Conservation (phyloP, 2,329 filamentous ascomycete species). For the Ceratocystis albifundus region DNA sequence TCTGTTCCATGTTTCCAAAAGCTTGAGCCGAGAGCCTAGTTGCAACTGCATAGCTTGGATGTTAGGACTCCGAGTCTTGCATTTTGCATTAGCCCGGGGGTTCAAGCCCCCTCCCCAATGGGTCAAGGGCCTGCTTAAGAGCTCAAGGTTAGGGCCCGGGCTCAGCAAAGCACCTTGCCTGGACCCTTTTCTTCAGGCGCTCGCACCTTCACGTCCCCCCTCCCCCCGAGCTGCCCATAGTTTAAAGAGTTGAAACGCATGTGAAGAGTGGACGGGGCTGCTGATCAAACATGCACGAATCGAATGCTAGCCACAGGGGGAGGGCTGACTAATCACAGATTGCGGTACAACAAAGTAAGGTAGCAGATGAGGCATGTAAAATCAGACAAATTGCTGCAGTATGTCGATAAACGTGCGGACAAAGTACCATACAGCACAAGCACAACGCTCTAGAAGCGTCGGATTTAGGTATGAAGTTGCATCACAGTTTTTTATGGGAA, state of each 20-base stretch:
- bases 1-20: neutral
- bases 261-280: neutral
- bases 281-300: slow-evolving; percentile 4
- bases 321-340: too few relatives aligned
- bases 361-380: too few relatives aligned
- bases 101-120: neutral
- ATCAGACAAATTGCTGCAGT: too few relatives aligned
- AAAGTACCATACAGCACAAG: too few relatives aligned
- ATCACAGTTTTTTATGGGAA: too few relatives aligned
- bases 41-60: neutral
- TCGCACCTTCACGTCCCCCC: neutral
- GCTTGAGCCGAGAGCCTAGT: neutral
- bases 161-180: neutral
- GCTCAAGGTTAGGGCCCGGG: neutral
- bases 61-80: too few relatives aligned
- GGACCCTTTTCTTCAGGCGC: neutral
- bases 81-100: too few relatives aligned
- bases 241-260: neutral
- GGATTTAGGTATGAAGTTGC: too few relatives aligned
- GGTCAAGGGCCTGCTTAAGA: neutral
- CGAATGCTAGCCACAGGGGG: neutral
- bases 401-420: too few relatives aligned
- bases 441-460: too few relatives aligned
- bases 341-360: too few relatives aligned
- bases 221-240: neutral